A percentile compares a stretch with the other conserved stretches of the same genome.
Conservation (phyloP, 495 filamentous ascomycete genomes). For the Penicillium robsamsonii region DNA sequence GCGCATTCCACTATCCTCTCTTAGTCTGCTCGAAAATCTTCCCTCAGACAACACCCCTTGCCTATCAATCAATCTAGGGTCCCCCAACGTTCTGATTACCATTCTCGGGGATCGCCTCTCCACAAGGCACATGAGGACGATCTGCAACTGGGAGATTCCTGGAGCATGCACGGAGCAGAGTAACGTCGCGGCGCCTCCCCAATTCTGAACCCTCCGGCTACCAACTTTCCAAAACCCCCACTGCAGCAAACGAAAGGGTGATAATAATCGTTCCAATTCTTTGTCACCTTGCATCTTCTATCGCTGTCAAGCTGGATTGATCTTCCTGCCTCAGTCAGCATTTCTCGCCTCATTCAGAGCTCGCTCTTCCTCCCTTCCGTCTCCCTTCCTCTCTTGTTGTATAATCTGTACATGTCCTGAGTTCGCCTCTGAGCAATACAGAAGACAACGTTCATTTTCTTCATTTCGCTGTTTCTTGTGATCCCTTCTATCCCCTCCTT, state of each 20-base stretch:
- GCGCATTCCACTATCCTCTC: slow-evolving; percentile 39
- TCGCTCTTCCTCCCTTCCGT: slow-evolving; percentile 32
- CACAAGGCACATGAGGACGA: slow-evolving; percentile 45
- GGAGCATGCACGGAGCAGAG: slow-evolving; percentile 52
- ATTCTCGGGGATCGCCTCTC: slow-evolving; percentile 34
- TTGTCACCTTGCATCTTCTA: slow-evolving; percentile 42
- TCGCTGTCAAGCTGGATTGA: slow-evolving; percentile 15
- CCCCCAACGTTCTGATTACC: slow-evolving; percentile 25
- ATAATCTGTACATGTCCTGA: slow-evolving; percentile 40
- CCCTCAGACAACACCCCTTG: slow-evolving; percentile 35
- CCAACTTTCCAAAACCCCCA: slow-evolving; percentile 25
- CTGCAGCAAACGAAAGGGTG: slow-evolving; percentile 38
- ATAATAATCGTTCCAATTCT: slow-evolving; percentile 31
- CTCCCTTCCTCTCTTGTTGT: slow-evolving; percentile 29
- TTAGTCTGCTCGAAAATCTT: slow-evolving; percentile 15
- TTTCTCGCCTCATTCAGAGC: slow-evolving; percentile 25
- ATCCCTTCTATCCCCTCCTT: slow-evolving; percentile 28
- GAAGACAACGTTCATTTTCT: slow-evolving; percentile 17
- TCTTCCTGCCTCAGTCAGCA: slow-evolving; percentile 24
- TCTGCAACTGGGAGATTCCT: slow-evolving; percentile 47
- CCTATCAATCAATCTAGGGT: slow-evolving; percentile 36
- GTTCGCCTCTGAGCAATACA: slow-evolving; percentile 19
- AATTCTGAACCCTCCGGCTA: slow-evolving; percentile 35
- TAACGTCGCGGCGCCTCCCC: slow-evolving; percentile 37
- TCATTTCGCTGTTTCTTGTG: slow-evolving; percentile 14